Conservation (phyloP, 75 land plant species). For the Larix kaempferi region DNA sequence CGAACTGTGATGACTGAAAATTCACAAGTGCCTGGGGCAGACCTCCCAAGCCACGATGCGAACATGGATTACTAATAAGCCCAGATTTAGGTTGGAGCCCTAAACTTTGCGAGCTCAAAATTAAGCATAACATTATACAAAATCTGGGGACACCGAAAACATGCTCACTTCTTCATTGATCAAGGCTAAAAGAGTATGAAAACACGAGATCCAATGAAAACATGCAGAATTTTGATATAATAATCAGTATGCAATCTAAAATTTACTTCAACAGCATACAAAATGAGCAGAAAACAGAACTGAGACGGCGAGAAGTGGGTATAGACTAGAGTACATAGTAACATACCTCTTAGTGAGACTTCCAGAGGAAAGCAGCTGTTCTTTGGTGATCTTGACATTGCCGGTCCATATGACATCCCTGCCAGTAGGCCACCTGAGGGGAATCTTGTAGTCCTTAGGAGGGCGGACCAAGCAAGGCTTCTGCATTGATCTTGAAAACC, state of each 20-base stretch:
- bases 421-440: slow-evolving; percentile 73
- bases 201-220: not conserved
- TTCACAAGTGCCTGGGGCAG: too few species aligned
- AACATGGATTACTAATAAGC: too few species aligned
- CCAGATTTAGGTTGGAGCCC: too few species aligned
- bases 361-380: slow-evolving; percentile 69
- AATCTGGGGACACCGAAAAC: too few species aligned
- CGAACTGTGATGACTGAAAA: too few species aligned
- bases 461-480: slow-evolving; percentile 65
- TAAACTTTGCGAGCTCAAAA: too few species aligned
- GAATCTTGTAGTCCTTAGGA: slow-evolving; percentile 72
- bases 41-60: too few species aligned
- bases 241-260: not conserved
- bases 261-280: not conserved
- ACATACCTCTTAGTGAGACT: slow-evolving; percentile 60
- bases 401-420: slow-evolving; percentile 60
- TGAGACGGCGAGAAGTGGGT: not conserved
- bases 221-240: slow-evolving; percentile 1
- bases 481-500: slow-evolving; percentile 18
- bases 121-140: too few species aligned
- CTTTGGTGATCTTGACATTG: slow-evolving; percentile 63
- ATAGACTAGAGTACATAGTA: not conserved
- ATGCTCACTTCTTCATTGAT: not conserved
- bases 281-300: not conserved
- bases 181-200: not conserved